phyloP scores from a whole-genome alignment of 2,329 filamentous ascomycete genomes.

The Apiospora malaysiana region DNA sequence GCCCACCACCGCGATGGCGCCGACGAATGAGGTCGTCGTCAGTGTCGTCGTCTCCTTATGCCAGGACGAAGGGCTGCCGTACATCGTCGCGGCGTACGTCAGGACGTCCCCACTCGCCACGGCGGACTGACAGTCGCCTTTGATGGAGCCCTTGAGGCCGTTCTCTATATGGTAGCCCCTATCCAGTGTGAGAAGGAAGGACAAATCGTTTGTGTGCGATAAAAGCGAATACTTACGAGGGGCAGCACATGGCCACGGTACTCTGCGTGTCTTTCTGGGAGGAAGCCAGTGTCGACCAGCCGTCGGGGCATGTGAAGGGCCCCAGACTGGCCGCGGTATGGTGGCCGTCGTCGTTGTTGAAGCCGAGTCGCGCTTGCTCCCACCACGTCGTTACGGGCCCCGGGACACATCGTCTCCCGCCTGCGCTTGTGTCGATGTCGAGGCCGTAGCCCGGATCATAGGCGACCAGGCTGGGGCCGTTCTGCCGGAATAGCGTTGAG shows the following conservation, averaged over 20 bases:
- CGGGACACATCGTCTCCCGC: constrained; percentile 24
- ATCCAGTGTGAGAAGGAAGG: background rate
- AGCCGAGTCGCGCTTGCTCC: constrained; percentile 29
- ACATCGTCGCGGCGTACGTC: constrained; percentile 27
- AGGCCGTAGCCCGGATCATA: constrained; percentile 32
- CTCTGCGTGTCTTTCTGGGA: constrained; percentile 25
- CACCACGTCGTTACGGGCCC: constrained; percentile 31
- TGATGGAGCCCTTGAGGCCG: constrained; percentile 25
- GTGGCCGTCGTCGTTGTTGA: constrained; percentile 9
- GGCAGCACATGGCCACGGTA: constrained; percentile 31
- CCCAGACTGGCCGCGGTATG: constrained; percentile 31
- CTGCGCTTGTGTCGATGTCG: constrained; percentile 27
- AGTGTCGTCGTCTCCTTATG: constrained; percentile 27
- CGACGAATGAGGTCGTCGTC: constrained; percentile 22
- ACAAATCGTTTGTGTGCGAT: background rate
- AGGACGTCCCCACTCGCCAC: constrained; percentile 25
- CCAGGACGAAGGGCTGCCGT: constrained; percentile 23
- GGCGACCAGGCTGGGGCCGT: constrained; percentile 30
- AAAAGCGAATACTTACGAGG: constrained; percentile 25
- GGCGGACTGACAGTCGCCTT: constrained; percentile 28
- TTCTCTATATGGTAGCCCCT: constrained; percentile 27
- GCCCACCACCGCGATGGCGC: constrained; percentile 29
- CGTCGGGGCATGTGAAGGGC: constrained; percentile 28
- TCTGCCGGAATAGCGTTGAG: constrained; percentile 26
- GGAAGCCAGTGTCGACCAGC: constrained; percentile 27